Percentiles rank a stretch among this genome's conserved stretches.
These are phyloP conservation scores for Coprinellus aureogranulatus DNA, from an alignment of 768 basidiomycete genomes.

Conservation along the genomic window DNA sequence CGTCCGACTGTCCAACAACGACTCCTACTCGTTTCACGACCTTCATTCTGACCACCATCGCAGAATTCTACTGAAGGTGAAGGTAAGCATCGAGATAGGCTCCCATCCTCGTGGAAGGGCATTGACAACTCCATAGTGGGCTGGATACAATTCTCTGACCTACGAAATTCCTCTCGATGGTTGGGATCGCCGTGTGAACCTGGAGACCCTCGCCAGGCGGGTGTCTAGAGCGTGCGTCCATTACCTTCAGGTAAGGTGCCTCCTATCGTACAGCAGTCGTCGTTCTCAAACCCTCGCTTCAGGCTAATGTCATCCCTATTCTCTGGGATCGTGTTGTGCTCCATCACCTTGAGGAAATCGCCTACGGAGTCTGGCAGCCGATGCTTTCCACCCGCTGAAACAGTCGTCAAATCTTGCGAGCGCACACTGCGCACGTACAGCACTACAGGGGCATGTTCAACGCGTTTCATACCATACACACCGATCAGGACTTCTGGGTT, in stretches of 20 bases:
- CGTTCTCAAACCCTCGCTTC: constrained; percentile 5
- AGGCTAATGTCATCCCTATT: constrained; percentile 71
- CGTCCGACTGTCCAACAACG: constrained; percentile 57
- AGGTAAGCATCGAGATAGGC: constrained; percentile 37
- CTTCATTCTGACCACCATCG: constrained; percentile 61
- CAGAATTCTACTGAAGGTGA: constrained; percentile 59
- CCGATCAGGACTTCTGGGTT: background rate
- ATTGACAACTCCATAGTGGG: constrained; percentile 50
- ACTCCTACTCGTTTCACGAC: constrained; percentile 62
- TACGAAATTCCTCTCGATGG: constrained; percentile 73
- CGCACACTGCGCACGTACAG: background rate
- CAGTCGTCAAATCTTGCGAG: background rate
- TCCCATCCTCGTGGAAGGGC: background rate
- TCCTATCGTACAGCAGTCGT: constrained; percentile 1
- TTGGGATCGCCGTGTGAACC: constrained; percentile 61
- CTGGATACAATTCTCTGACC: constrained; percentile 65
- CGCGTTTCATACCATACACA: background rate
- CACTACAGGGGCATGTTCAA: background rate
- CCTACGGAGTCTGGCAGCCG: constrained; percentile 71
- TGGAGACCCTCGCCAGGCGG: constrained; percentile 66
- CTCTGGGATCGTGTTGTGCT: constrained; percentile 67
- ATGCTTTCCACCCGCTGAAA: constrained; percentile 50
- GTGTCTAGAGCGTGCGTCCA: constrained; percentile 71
- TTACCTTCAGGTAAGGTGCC: constrained; percentile 58
- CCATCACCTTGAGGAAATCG: constrained; percentile 68